These are phyloP conservation scores for Gaertneriomyces semiglobifer DNA, from an alignment of 192 early-diverging fungal species.

Conservation along the genomic window DNA sequence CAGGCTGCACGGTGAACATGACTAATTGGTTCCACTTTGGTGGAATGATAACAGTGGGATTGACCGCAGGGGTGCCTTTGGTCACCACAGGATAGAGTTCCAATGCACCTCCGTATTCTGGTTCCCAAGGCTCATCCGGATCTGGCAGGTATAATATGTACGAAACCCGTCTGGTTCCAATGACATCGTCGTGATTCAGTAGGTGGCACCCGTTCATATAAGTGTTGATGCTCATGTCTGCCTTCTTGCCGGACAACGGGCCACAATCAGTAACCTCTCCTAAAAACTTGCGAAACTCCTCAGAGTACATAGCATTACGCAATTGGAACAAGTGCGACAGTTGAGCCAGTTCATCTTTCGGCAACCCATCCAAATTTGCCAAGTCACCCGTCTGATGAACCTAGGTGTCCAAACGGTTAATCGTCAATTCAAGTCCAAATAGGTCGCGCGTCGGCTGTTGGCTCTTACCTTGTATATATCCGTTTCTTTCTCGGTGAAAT, in stretches of 20 bases:
- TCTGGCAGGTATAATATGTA: constrained; percentile 78
- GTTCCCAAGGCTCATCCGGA: constrained; percentile 61
- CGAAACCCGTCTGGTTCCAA: constrained; percentile 69
- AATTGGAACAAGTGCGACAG: constrained; percentile 57
- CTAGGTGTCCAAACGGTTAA: not conserved
- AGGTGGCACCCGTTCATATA: constrained; percentile 72
- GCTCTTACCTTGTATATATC: constrained; percentile 67
- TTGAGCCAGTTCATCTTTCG: constrained; percentile 49
- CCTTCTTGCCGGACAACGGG: constrained; percentile 60
- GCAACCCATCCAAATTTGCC: constrained; percentile 76
- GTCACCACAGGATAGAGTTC: constrained; percentile 70
- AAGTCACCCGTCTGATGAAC: constrained; percentile 78
- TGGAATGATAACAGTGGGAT: constrained; percentile 53
- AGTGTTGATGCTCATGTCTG: constrained; percentile 72
- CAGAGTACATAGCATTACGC: constrained; percentile 72
- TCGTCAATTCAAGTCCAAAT: not conserved
- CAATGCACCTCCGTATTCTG: constrained; percentile 65
- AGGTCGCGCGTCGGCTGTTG: not conserved
- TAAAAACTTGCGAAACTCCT: constrained; percentile 67
- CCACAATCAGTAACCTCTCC: constrained; percentile 65
- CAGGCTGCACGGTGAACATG: constrained; percentile 75
- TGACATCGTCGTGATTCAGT: constrained; percentile 78
- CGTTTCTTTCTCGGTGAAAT: constrained; percentile 79
- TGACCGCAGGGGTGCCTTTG: constrained; percentile 57
- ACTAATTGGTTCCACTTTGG: constrained; percentile 76